Evolutionary conservation across 306 rosid species (phyloP).

Genomic region (Vigna trinervia): DNA sequence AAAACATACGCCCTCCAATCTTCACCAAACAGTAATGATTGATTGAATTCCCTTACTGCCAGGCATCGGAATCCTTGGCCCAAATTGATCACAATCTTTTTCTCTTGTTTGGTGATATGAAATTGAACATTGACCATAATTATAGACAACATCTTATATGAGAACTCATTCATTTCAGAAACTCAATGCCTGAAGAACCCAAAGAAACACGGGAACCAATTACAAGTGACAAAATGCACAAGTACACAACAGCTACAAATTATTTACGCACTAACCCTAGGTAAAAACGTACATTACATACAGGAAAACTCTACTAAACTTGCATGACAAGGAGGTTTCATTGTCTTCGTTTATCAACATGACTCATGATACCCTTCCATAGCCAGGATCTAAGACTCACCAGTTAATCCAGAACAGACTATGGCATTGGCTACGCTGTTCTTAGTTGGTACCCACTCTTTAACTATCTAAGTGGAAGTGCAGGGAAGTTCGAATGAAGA

Average conservation of each 20-base stretch:
- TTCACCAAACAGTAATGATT: neutral
- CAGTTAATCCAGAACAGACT: neutral
- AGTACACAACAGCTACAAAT: neutral
- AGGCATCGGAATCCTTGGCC: too few relatives aligned
- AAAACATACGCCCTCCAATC: neutral
- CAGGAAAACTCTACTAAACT: slow-evolving; percentile 36
- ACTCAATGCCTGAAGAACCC: neutral
- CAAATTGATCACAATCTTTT: too few relatives aligned
- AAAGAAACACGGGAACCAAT: slow-evolving; percentile 6
- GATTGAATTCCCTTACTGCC: neutral
- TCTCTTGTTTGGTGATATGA: neutral
- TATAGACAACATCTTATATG: neutral
- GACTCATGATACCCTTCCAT: slow-evolving; percentile 29
- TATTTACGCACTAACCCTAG: slow-evolving; percentile 22
- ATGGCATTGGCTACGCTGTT: neutral
- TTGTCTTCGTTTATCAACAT: slow-evolving; percentile 8
- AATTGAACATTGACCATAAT: neutral
- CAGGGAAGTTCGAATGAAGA: slow-evolving; percentile 24
- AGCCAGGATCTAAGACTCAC: slow-evolving; percentile 24
- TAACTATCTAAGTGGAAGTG: neutral
- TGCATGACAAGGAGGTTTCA: slow-evolving; percentile 34
- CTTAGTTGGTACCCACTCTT: neutral
- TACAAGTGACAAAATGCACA: slow-evolving; percentile 16
- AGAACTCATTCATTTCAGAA: slow-evolving; percentile 23
- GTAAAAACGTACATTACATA: neutral